Base-by-base conservation (phyloP, 1,139 yeast genomes). In the Candida sp. region DNA sequence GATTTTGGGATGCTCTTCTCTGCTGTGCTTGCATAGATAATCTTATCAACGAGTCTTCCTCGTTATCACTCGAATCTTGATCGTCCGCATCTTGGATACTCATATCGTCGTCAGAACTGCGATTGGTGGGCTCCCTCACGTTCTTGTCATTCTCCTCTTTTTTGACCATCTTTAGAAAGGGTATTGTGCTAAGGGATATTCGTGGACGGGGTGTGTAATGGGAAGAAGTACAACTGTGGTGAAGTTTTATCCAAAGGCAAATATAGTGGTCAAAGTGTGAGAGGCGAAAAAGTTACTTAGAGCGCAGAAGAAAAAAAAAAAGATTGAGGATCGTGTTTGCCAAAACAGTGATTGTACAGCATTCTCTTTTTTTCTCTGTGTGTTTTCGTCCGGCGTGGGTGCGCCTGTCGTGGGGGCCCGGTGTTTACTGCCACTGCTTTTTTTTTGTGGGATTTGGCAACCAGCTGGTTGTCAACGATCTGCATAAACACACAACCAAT, bases 41-140 rank as follows among this genome's bases (percentile, higher is more conserved):
- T 46, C 68, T 47, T 43, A 56, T 53, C 42, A 67, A 58, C 8
- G 65, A 58, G 7, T 63, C 63, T 22, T 66, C 66, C n/a, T 51
- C 56, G 28, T 51, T 41, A 30, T 38, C 48, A 31, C 46, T 40
- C 34, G 46, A 30, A 12, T 45, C 42, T 8, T 50, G 48, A 11
- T 47, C 48, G 26, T 44, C 46, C 17, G 31, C 39, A 28, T 35
- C 42, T 41, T 44, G 50, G 9, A 44, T 44, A 44, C 44, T 40
- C 42, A 48, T 40, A 38, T 44, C 37, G 25, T 45, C 50, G 22
- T 45, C 41, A 23, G 46, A 38, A 30, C 5, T 31, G 5, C 44
- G 28, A n/a, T 42, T 32, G 17, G 22, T 28, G 31, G 31, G 23
- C 3, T 38, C 42, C 12, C 32, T 31, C n/a, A 25, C n/a, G 42